Base-by-base conservation (phyloP, 1,139 yeast species). In the Saccharomyces hybrid region DNA sequence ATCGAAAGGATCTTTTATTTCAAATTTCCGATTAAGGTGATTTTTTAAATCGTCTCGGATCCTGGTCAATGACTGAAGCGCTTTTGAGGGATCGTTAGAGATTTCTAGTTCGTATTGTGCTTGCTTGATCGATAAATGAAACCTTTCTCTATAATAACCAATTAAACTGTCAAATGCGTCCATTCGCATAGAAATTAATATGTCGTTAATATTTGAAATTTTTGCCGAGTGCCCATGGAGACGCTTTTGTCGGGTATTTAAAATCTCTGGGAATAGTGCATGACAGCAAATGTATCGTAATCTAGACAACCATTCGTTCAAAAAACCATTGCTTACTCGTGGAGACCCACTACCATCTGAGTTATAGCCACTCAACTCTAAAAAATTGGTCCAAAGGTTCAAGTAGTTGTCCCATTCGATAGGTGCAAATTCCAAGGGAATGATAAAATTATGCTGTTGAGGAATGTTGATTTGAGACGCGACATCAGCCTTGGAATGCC, bases 401-500 rank as follows among this genome's bases (percentile, higher is more conserved):
- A 83, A 79, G 65, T 91, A 93, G 63, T 88, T 84, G 63, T 88
- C 90, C 65, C 86, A 87, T 64, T 91, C 98, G 16, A 91, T 80
- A 0, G 88, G 81, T 5, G 88, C 82, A 66, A 93, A 87, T 3
- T 90, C 89, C 11, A 88, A 76, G 0, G 87, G 78, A 56, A 91
- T 70, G 49, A 89, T 73, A 11, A 83, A 76, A 55, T 96, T 75
- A 13, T 77, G 76, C 64, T 93, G 99, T 0, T 82, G 80, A 0
- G 99, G 98, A 7, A 93, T 73, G 48, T 76, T 69, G 25, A 93
- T 83, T 64, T 91, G 95, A 53, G 81, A 78, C 50, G 82, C 81
- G 0, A 91, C 96, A 85, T 86, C 84, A 5, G 83, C 79, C 61
- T 88, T 89, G 0, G 96, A 86, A 66, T 93, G 98, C 46, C 99